phyloP scores from a whole-genome alignment of 2,329 filamentous ascomycete genomes.

The Aspergillus quadrilineatus region DNA sequence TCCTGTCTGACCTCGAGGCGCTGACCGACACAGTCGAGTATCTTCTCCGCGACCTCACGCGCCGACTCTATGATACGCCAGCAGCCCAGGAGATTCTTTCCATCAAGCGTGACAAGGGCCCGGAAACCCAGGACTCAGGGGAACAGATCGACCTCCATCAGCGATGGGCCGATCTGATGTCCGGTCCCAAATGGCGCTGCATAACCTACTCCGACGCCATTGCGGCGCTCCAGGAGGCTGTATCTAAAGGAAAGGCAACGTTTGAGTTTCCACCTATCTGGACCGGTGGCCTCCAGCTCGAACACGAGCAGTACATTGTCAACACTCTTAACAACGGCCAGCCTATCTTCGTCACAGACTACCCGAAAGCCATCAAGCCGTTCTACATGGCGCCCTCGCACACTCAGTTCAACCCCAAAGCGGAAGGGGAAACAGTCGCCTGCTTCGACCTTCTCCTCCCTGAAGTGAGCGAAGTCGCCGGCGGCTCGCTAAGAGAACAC shows the following conservation, averaged over 20 bases:
- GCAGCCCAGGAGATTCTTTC: slow-evolving; percentile 58
- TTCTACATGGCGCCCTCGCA: slow-evolving; percentile 76
- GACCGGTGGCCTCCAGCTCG: slow-evolving; percentile 75
- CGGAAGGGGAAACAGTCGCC: slow-evolving; percentile 62
- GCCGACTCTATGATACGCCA: slow-evolving; percentile 49
- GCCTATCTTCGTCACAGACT: slow-evolving; percentile 90
- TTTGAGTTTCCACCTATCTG: slow-evolving; percentile 72
- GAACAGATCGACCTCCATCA: slow-evolving; percentile 53
- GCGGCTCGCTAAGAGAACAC: slow-evolving; percentile 87
- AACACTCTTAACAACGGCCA: slow-evolving; percentile 59
- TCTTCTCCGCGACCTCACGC: slow-evolving; percentile 64
- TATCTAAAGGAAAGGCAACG: slow-evolving; percentile 45
- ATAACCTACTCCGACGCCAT: slow-evolving; percentile 83
- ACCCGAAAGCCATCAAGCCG: slow-evolving; percentile 83
- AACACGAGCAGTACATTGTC: slow-evolving; percentile 90
- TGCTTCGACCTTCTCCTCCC: slow-evolving; percentile 90
- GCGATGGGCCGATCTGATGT: slow-evolving; percentile 71
- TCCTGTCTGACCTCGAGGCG: slow-evolving; percentile 65
- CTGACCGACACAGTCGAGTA: slow-evolving; percentile 80
- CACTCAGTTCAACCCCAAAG: neutral
- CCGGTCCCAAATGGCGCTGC: slow-evolving; percentile 64
- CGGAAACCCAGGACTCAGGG: slow-evolving; percentile 39
- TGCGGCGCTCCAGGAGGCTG: slow-evolving; percentile 61
- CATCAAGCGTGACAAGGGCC: slow-evolving; percentile 38
- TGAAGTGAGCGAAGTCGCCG: slow-evolving; percentile 80